These are phyloP conservation scores for Exophiala sp. DNA, from an alignment of 2,329 filamentous ascomycete species.

Conservation along the genomic window DNA sequence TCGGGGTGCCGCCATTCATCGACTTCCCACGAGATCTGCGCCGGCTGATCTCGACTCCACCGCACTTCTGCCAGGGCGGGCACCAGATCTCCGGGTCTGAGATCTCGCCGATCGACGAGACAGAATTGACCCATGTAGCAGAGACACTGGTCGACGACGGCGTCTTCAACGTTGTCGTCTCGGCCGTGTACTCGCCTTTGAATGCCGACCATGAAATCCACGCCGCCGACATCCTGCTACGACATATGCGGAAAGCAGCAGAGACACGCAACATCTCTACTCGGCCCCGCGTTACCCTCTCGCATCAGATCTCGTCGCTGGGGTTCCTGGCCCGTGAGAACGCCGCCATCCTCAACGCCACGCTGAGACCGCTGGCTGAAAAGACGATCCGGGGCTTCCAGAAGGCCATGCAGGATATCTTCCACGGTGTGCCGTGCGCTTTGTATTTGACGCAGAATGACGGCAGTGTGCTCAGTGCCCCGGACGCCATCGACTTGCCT, in stretches of 20 bases:
- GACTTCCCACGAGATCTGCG: slow-evolving; percentile 45
- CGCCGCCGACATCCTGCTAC: slow-evolving; percentile 22
- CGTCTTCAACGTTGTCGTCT: slow-evolving; percentile 39
- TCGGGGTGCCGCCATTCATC: slow-evolving; percentile 40
- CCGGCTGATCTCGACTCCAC: slow-evolving; percentile 3
- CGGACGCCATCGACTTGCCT: slow-evolving; percentile 43
- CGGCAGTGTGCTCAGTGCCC: slow-evolving; percentile 45
- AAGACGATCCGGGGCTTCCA: slow-evolving; percentile 16
- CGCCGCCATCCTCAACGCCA: slow-evolving; percentile 58
- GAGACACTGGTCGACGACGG: slow-evolving; percentile 34
- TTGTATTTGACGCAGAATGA: slow-evolving; percentile 51
- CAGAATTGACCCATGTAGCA: slow-evolving; percentile 6
- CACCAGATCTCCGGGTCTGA: slow-evolving; percentile 17
- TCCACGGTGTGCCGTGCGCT: slow-evolving; percentile 34
- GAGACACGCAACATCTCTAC: slow-evolving; percentile 31
- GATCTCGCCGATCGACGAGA: slow-evolving; percentile 13
- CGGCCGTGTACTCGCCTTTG: slow-evolving; percentile 45
- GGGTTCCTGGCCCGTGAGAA: slow-evolving; percentile 56
- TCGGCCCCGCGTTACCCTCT: slow-evolving; percentile 36
- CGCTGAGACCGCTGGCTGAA: slow-evolving; percentile 29
- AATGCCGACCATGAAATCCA: slow-evolving; percentile 35
- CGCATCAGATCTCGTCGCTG: slow-evolving; percentile 39
- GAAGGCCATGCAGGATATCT: slow-evolving; percentile 16
- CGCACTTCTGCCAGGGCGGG: slow-evolving; percentile 16
- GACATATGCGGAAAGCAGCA: slow-evolving; percentile 37